phyloP scores from a whole-genome alignment of 441 rosid species.

The Arabidopsis hybrid region DNA sequence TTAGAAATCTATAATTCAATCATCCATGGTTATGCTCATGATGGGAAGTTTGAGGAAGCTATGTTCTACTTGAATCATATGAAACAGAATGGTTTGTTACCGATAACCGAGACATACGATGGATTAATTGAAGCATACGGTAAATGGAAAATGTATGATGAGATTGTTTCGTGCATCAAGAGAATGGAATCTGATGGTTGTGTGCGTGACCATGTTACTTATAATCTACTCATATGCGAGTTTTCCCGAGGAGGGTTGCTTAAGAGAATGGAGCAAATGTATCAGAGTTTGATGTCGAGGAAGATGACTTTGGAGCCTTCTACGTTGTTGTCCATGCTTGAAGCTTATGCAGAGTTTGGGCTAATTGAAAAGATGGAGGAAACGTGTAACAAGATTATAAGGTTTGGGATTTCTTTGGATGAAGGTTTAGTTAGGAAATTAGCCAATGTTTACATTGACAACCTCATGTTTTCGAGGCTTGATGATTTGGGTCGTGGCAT shows the following conservation, averaged over 20 bases:
- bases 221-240: slow-evolving; percentile 67
- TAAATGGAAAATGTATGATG: slow-evolving; percentile 66
- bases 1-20: slow-evolving; percentile 61
- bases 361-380: slow-evolving; percentile 70
- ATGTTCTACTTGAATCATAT: slow-evolving; percentile 54
- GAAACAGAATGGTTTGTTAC: slow-evolving; percentile 52
- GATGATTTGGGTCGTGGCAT: slow-evolving; percentile 61
- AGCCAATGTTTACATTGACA: slow-evolving; percentile 62
- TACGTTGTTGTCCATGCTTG: slow-evolving; percentile 65
- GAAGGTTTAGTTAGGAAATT: slow-evolving; percentile 66
- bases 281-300: slow-evolving; percentile 53
- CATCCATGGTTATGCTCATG: slow-evolving; percentile 57
- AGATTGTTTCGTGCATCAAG: slow-evolving; percentile 63
- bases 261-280: slow-evolving; percentile 63
- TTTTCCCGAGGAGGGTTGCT: slow-evolving; percentile 69
- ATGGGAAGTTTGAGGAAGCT: slow-evolving; percentile 63
- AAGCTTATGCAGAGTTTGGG: slow-evolving; percentile 67
- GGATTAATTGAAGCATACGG: slow-evolving; percentile 76
- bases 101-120: slow-evolving; percentile 56
- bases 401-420: slow-evolving; percentile 49
- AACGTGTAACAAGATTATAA: slow-evolving; percentile 47
- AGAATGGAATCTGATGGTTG: slow-evolving; percentile 67
- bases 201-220: slow-evolving; percentile 61
- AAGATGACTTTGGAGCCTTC: slow-evolving; percentile 59
- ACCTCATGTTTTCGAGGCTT: slow-evolving; percentile 75